Percentiles rank a stretch among this genome's conserved stretches.
Conservation (phyloP, 116 monocot species). For the Iris pallida region DNA sequence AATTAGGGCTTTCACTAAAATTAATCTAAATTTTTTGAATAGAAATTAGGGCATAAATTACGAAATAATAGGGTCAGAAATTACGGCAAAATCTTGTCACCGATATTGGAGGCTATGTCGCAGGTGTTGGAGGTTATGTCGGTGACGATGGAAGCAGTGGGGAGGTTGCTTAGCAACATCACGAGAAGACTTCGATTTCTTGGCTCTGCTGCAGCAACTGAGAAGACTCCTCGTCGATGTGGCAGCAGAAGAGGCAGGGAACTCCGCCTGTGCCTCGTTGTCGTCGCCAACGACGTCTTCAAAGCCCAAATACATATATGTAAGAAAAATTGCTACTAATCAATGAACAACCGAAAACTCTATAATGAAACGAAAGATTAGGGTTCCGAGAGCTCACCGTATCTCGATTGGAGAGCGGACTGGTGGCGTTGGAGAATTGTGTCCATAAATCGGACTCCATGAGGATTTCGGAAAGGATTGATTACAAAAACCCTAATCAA, state of each 20-base stretch:
- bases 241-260: conserved; percentile 85
- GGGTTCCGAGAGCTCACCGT: conserved; percentile 21
- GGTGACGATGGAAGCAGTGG: no score
- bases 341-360: not conserved
- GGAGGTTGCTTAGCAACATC: no score
- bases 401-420: conserved; percentile 36
- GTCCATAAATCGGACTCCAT: conserved; percentile 53
- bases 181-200: no score
- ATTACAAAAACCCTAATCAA: conserved; percentile 5
- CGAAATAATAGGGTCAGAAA: no score
- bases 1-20: no score
- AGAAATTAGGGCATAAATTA: no score
- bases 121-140: no score
- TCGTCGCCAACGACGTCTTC: conserved; percentile 49
- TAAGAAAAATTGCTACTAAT: not conserved
- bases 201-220: no score
- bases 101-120: no score
- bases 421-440: conserved; percentile 36
- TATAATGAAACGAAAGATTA: not conserved
- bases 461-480: not conserved
- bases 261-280: conserved; percentile 46
- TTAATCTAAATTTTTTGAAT: no score
- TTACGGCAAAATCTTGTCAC: no score
- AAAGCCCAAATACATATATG: conserved; percentile 57
- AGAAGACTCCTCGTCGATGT: conserved; percentile 90